Evolutionary conservation across 495 filamentous ascomycete species (phyloP).

Genomic region (Platismatia glauca): DNA sequence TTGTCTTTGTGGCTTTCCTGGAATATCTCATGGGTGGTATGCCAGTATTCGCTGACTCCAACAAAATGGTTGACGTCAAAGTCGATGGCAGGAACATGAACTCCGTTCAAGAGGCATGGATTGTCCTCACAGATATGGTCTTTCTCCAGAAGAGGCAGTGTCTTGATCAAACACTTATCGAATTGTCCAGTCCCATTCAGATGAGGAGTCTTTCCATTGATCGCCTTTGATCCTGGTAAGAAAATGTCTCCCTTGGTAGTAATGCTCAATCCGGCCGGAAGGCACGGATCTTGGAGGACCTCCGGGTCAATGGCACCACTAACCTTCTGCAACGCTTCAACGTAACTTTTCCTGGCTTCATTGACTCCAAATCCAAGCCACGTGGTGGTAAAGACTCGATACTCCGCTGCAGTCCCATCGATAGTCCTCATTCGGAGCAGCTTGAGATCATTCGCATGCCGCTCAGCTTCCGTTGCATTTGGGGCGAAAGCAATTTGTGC

Average conservation of each 20-base stretch:
- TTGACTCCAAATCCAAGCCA: slow-evolving; percentile 97
- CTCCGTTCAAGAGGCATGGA: slow-evolving; percentile 80
- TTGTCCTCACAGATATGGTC: slow-evolving; percentile 72
- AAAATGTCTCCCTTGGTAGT: slow-evolving; percentile 39
- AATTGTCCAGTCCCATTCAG: slow-evolving; percentile 80
- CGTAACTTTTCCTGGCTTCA: slow-evolving; percentile 74
- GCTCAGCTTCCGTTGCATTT: slow-evolving; percentile 80
- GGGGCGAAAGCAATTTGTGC: slow-evolving; percentile 97
- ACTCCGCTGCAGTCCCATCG: slow-evolving; percentile 65
- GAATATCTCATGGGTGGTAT: slow-evolving; percentile 93
- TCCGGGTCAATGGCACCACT: slow-evolving; percentile 41
- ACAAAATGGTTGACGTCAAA: slow-evolving; percentile 98
- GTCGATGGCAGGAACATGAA: slow-evolving; percentile 91
- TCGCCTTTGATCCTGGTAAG: slow-evolving; percentile 31
- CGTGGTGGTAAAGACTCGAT: slow-evolving; percentile 85
- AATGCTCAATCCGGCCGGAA: slow-evolving; percentile 67
- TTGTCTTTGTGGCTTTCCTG: slow-evolving; percentile 71
- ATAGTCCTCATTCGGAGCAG: slow-evolving; percentile 74
- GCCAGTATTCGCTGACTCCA: slow-evolving; percentile 97
- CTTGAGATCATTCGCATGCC: slow-evolving; percentile 85
- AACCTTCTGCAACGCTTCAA: slow-evolving; percentile 57
- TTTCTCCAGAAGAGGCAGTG: slow-evolving; percentile 83
- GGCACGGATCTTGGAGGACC: slow-evolving; percentile 85
- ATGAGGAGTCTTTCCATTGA: slow-evolving; percentile 49
- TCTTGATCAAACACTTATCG: slow-evolving; percentile 70